A percentile compares a stretch with the other conserved stretches of the same genome.
phyloP scores from a whole-genome alignment of 306 rosid species.

The Lupinus albus region DNA sequence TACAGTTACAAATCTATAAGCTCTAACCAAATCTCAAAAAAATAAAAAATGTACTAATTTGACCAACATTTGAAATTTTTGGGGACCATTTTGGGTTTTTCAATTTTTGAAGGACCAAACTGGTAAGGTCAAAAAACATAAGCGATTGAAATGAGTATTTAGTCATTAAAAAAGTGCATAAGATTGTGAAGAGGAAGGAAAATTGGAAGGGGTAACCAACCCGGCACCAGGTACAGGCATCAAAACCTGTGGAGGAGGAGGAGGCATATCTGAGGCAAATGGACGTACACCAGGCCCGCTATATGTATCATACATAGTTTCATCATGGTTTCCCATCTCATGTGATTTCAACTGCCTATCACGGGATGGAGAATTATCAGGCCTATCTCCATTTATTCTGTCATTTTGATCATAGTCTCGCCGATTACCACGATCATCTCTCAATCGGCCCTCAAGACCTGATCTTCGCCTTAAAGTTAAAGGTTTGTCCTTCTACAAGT shows the following conservation, averaged over 20 bases:
- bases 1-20: slow-evolving; percentile 39
- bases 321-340: slow-evolving; percentile 78
- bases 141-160: too few relatives aligned
- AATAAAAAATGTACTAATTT: too few relatives aligned
- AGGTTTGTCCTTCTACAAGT: slow-evolving; percentile 74
- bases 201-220: slow-evolving; percentile 49
- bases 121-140: too few relatives aligned
- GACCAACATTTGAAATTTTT: too few relatives aligned
- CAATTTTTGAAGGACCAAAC: too few relatives aligned
- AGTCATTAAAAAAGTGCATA: slow-evolving; percentile 18
- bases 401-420: slow-evolving; percentile 70
- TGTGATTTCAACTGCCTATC: slow-evolving; percentile 66
- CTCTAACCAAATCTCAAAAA: slow-evolving; percentile 5
- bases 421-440: slow-evolving; percentile 86
- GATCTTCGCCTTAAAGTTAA: slow-evolving; percentile 72
- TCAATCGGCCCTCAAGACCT: slow-evolving; percentile 69
- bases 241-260: slow-evolving; percentile 73
- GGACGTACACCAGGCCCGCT: slow-evolving; percentile 74
- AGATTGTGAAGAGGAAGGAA: slow-evolving; percentile 10
- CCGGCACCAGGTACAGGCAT: slow-evolving; percentile 99
- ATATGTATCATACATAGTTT: slow-evolving; percentile 78
- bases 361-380: slow-evolving; percentile 65
- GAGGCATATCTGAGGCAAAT: slow-evolving; percentile 76
- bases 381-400: slow-evolving; percentile 69
- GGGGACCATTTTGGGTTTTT: too few relatives aligned